Conservation (phyloP, 371 early-diverging fungal genomes). For the Smittium mucronatum region DNA sequence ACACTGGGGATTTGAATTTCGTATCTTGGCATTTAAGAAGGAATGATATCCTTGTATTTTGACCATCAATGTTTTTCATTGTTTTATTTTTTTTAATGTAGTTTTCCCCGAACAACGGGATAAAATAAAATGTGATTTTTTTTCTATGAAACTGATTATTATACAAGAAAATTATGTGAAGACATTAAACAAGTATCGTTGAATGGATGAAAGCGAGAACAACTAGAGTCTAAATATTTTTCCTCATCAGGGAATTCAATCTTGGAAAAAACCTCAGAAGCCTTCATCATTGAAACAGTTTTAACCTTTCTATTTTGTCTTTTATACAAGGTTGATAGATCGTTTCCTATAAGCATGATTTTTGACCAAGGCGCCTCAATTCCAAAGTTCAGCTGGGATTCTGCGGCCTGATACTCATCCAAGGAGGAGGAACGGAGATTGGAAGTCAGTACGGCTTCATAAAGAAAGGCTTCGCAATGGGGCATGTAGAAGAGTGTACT, state of each 20-base stretch:
- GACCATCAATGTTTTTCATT: not conserved
- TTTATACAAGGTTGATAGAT: not conserved
- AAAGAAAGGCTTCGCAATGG: conserved; percentile 38
- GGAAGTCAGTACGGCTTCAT: conserved; percentile 31
- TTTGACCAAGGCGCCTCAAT: not conserved
- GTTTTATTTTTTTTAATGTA: not conserved
- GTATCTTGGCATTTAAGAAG: not conserved
- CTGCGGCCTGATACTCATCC: too few species aligned
- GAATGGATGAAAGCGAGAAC: not conserved
- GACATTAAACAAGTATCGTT: conserved; percentile 5
- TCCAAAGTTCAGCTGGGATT: not conserved
- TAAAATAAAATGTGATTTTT: too few species aligned
- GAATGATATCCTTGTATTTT: not conserved
- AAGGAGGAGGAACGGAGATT: too few species aligned
- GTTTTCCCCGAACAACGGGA: too few species aligned
- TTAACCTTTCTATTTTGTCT: not conserved
- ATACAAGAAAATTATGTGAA: not conserved
- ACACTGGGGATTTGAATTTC: conserved; percentile 46
- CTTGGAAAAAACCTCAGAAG: not conserved
- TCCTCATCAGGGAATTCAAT: conserved; percentile 6
- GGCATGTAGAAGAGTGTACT: conserved; percentile 42
- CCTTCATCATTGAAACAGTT: not conserved
- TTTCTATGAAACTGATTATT: not conserved
- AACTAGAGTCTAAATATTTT: not conserved
- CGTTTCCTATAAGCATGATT: conserved; percentile 1